These are phyloP conservation scores for Glaciozyma martinii DNA, from an alignment of 768 basidiomycete species.

Conservation along the genomic window DNA sequence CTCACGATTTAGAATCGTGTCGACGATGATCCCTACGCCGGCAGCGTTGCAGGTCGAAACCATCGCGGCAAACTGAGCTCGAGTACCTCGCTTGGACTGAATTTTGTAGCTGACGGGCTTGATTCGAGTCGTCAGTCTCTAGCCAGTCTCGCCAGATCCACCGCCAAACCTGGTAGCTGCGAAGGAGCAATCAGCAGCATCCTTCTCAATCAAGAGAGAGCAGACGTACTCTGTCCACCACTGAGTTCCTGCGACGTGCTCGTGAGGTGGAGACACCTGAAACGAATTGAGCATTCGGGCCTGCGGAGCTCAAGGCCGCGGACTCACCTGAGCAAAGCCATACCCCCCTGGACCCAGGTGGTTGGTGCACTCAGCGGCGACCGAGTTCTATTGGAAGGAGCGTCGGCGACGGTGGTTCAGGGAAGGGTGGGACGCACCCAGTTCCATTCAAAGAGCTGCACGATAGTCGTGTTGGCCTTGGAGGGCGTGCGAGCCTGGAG, in stretches of 20 bases:
- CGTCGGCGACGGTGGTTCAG: too few species aligned
- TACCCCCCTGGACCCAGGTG: neutral
- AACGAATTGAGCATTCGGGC: neutral
- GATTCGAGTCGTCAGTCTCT: neutral
- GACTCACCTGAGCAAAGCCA: neutral
- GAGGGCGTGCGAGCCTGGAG: too few species aligned
- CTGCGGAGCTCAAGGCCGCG: neutral
- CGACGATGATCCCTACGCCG: slow-evolving; percentile 7
- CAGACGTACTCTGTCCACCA: neutral
- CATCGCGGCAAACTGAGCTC: slow-evolving; percentile 4
- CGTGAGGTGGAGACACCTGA: neutral
- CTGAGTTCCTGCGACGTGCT: neutral
- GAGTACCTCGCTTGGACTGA: slow-evolving; percentile 4
- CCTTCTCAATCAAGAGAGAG: neutral
- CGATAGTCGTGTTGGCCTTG: neutral
- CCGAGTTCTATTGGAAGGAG: neutral
- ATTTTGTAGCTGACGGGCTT: slow-evolving; percentile 8
- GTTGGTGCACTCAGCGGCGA: neutral
- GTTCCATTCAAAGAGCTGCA: neutral
- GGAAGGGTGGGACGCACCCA: neutral
- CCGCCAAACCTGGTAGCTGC: too few species aligned
- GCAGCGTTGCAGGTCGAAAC: slow-evolving; percentile 2
- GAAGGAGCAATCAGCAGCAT: neutral
- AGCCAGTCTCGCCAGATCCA: too few species aligned
- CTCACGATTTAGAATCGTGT: slow-evolving; percentile 9